phyloP scores from a whole-genome alignment of 768 basidiomycete genomes.

The Naematelia aurantialba region DNA sequence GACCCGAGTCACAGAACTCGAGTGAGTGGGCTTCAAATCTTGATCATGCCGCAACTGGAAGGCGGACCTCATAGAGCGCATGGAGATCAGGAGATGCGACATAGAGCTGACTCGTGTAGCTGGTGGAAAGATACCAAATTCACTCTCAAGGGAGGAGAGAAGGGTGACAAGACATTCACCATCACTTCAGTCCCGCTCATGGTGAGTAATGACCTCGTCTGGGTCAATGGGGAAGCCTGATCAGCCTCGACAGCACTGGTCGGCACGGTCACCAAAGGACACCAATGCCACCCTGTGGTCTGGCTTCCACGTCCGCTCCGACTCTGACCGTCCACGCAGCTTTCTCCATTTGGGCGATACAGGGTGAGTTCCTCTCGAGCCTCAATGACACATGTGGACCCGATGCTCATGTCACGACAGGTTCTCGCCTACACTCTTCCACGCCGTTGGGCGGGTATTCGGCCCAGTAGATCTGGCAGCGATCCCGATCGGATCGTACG shows the following conservation, averaged over 20 bases:
- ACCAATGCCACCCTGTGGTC: constrained; percentile 50
- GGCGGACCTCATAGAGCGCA: too few relatives aligned
- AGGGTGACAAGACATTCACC: constrained; percentile 30
- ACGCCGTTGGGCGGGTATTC: constrained; percentile 43
- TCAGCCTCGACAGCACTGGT: constrained; percentile 36
- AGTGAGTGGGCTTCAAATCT: constrained; percentile 36
- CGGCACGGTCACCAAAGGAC: constrained; percentile 43
- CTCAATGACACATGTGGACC: neutral
- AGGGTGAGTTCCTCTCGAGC: constrained; percentile 24
- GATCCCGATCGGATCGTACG: constrained; percentile 49
- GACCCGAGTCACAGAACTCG: constrained; percentile 40
- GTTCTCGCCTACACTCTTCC: constrained; percentile 43
- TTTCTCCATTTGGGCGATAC: constrained; percentile 50
- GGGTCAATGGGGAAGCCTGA: neutral
- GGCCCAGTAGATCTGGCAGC: constrained; percentile 45
- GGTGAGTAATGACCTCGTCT: constrained; percentile 27
- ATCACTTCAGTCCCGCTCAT: constrained; percentile 43
- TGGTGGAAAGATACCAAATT: constrained; percentile 48
- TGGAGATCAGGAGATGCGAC: too few relatives aligned
- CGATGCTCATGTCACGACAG: constrained; percentile 14
- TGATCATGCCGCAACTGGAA: too few relatives aligned
- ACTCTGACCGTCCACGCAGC: constrained; percentile 21
- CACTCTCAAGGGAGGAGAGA: constrained; percentile 17
- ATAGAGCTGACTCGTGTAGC: constrained; percentile 18
- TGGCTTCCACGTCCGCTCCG: constrained; percentile 41